Evolutionary conservation across 352 stramenopile genomes (phyloP).

Genomic region (Pythium guiyangense): DNA sequence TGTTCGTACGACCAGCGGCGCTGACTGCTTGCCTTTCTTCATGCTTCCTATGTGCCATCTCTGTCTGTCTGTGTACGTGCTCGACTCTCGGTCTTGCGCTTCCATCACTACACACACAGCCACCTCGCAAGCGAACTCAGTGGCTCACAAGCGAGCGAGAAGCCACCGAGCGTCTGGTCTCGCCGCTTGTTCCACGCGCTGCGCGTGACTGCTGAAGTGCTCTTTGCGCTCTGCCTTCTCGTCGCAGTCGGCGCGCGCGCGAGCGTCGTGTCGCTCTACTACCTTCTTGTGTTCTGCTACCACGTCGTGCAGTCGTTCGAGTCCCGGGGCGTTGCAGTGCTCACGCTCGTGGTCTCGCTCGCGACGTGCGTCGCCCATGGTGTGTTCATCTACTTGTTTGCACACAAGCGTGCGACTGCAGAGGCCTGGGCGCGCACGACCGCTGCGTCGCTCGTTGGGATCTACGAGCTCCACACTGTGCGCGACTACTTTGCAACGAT

Average conservation of each 20-base stretch:
- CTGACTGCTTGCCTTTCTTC: neutral
- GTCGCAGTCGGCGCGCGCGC: slow-evolving; percentile 39
- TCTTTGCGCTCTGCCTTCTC: slow-evolving; percentile 52
- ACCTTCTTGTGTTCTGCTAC: slow-evolving; percentile 65
- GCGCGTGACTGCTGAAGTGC: slow-evolving; percentile 18
- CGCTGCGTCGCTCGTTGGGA: slow-evolving; percentile 37
- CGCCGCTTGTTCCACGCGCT: slow-evolving; percentile 18
- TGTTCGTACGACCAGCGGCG: neutral
- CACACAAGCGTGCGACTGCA: slow-evolving; percentile 8
- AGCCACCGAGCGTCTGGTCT: slow-evolving; percentile 11
- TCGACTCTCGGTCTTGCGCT: neutral
- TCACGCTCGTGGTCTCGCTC: slow-evolving; percentile 44
- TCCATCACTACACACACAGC: neutral
- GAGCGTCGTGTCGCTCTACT: slow-evolving; percentile 59
- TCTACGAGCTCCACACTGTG: slow-evolving; percentile 28
- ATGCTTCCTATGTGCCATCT: neutral
- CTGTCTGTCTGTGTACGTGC: neutral
- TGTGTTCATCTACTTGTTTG: slow-evolving; percentile 23
- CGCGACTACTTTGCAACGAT: slow-evolving; percentile 41
- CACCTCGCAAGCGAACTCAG: slow-evolving; percentile 9
- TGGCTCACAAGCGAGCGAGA: neutral
- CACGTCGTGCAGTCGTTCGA: slow-evolving; percentile 63
- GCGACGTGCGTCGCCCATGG: slow-evolving; percentile 40
- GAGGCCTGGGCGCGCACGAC: slow-evolving; percentile 13
- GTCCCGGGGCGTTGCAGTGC: slow-evolving; percentile 34